phyloP scores from a whole-genome alignment of 345 rosid genomes.

The Pelargonium nanum region DNA sequence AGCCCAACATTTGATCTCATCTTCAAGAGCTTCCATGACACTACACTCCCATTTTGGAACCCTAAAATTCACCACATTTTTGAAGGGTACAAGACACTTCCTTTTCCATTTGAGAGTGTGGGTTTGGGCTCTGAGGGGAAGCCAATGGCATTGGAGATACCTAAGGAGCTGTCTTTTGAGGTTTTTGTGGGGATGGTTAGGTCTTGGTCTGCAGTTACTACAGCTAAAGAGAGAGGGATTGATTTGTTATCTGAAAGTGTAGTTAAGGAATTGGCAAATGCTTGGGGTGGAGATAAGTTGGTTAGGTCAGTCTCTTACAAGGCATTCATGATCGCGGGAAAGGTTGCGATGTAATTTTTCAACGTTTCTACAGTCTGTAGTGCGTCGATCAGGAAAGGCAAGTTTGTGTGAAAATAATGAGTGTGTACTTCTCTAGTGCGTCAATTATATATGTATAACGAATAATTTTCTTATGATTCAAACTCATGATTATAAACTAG shows the following conservation, averaged over 20 bases:
- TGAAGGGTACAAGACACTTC: constrained; percentile 36
- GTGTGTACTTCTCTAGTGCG: too few relatives aligned
- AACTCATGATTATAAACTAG: too few relatives aligned
- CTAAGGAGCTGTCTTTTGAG: constrained; percentile 35
- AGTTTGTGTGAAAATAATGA: too few relatives aligned
- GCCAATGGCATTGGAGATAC: constrained; percentile 40
- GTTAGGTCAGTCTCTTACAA: constrained; percentile 34
- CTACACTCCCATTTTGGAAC: constrained; percentile 41
- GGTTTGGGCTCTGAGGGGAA: constrained; percentile 49
- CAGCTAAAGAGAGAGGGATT: constrained; percentile 47
- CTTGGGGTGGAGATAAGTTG: constrained; percentile 47
- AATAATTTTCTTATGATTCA: too few relatives aligned
- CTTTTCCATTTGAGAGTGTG: constrained; percentile 54
- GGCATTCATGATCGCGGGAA: constrained; percentile 57
- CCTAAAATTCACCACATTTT: constrained; percentile 17
- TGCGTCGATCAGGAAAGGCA: too few relatives aligned
- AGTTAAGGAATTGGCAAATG: constrained; percentile 37
- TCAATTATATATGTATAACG: too few relatives aligned
- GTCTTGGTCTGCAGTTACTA: constrained; percentile 36
- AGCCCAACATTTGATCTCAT: constrained; percentile 39
- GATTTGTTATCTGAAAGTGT: constrained; percentile 41
- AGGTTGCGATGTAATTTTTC: constrained; percentile 16
- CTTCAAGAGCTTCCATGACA: constrained; percentile 27
- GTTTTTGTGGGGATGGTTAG: constrained; percentile 35
- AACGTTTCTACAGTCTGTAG: too few relatives aligned